phyloP scores from a whole-genome alignment of 495 filamentous ascomycete genomes.

The Halenospora varia region DNA sequence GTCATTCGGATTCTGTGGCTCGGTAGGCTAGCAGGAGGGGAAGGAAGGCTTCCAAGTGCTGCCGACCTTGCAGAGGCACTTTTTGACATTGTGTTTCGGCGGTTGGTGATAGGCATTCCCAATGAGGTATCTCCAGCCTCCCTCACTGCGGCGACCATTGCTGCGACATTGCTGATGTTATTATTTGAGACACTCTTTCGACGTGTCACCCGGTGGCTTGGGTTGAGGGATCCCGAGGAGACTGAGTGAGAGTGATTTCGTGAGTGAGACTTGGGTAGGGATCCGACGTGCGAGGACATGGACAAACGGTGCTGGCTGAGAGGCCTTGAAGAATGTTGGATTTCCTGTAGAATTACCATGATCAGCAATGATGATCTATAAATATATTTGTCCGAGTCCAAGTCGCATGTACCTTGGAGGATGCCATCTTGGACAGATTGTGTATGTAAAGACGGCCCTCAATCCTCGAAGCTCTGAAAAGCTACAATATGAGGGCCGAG shows the following conservation, averaged over 20 bases:
- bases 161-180: slow-evolving; percentile 66
- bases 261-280: slow-evolving; percentile 25
- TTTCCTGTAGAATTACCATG: slow-evolving; percentile 19
- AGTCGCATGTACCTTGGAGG: slow-evolving; percentile 23
- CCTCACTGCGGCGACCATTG: slow-evolving; percentile 69
- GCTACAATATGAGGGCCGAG: slow-evolving; percentile 31
- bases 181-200: slow-evolving; percentile 86
- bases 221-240: slow-evolving; percentile 73
- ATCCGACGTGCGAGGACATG: slow-evolving; percentile 19
- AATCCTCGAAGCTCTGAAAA: slow-evolving; percentile 29
- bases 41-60: slow-evolving; percentile 49
- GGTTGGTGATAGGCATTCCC: slow-evolving; percentile 41
- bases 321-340: slow-evolving; percentile 25
- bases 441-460: slow-evolving; percentile 22
- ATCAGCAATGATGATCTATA: slow-evolving; percentile 23
- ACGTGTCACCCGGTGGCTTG: slow-evolving; percentile 80
- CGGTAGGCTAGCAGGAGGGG: slow-evolving; percentile 43
- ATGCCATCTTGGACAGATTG: slow-evolving; percentile 20
- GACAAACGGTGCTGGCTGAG: slow-evolving; percentile 25
- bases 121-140: slow-evolving; percentile 52
- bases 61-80: slow-evolving; percentile 35
- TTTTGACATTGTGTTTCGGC: slow-evolving; percentile 51
- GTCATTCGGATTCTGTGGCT: slow-evolving; percentile 32
- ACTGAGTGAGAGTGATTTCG: slow-evolving; percentile 81
- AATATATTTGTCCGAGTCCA: slow-evolving; percentile 9